These are phyloP conservation scores for Purpureocillium lavendulum DNA, from an alignment of 2,329 filamentous ascomycete species.

Conservation along the genomic window DNA sequence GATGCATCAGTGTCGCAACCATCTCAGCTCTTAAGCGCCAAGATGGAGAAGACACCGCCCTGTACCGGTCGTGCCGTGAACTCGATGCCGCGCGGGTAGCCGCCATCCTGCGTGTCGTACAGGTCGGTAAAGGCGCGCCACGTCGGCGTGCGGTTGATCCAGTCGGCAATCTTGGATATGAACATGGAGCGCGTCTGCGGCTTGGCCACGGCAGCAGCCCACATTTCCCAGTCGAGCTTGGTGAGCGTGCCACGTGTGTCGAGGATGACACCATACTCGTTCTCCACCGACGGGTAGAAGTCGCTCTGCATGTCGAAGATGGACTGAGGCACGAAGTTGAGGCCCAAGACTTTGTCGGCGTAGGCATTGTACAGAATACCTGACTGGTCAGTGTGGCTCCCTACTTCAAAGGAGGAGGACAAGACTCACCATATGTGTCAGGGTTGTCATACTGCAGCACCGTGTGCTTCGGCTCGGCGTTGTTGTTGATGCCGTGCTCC, in stretches of 20 bases:
- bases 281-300: conserved; percentile 66
- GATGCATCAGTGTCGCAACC: too few species aligned
- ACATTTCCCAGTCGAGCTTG: conserved; percentile 84
- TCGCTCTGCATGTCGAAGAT: conserved; percentile 71
- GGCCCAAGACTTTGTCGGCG: conserved; percentile 67
- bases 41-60: conserved; percentile 71
- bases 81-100: conserved; percentile 52
- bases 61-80: conserved; percentile 76
- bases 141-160: conserved; percentile 66
- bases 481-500: conserved; percentile 58
- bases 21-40: conserved; percentile 56
- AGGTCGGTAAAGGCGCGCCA: conserved; percentile 69
- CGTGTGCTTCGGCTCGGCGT: conserved; percentile 54
- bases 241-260: conserved; percentile 76
- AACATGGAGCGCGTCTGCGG: conserved; percentile 55
- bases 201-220: conserved; percentile 67
- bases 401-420: not conserved
- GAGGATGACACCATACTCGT: conserved; percentile 73
- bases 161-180: conserved; percentile 58
- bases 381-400: not conserved
- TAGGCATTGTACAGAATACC: conserved; percentile 69
- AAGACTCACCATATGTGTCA: conserved; percentile 30
- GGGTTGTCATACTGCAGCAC: conserved; percentile 70
- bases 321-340: conserved; percentile 64
- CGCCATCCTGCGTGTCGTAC: conserved; percentile 63